Evolutionary conservation across 2,329 filamentous ascomycete genomes (phyloP).

Genomic region (Dryadomyces quercivorus): DNA sequence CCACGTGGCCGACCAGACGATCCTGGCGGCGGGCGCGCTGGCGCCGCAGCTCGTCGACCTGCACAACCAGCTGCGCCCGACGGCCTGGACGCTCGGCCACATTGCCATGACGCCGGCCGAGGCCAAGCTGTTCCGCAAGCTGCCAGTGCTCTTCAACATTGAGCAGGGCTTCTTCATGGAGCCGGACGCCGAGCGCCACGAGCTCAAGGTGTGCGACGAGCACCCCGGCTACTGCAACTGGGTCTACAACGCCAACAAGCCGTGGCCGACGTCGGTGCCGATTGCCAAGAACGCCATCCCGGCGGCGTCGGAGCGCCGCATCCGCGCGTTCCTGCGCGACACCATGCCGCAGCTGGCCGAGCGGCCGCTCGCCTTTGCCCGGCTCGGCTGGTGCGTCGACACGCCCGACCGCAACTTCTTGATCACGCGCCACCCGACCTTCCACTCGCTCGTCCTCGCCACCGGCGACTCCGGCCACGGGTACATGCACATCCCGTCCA

Average conservation of each 20-base stretch:
- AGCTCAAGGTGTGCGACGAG: background rate
- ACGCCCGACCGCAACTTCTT: background rate
- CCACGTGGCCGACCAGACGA: too few relatives aligned
- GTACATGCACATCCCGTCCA: constrained; percentile 1
- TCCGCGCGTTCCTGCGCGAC: background rate
- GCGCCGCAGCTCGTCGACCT: too few relatives aligned
- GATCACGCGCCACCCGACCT: background rate
- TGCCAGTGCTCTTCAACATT: background rate
- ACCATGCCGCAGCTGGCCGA: constrained; percentile 1
- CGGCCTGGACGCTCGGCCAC: too few relatives aligned
- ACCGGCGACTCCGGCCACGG: background rate
- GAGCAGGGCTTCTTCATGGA: background rate
- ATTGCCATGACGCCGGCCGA: too few relatives aligned
- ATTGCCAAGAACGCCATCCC: background rate
- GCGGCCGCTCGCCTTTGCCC: background rate
- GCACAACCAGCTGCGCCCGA: too few relatives aligned
- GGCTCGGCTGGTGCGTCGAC: constrained; percentile 1
- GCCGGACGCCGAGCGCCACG: background rate
- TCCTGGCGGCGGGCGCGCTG: too few relatives aligned
- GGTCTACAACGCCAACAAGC: background rate
- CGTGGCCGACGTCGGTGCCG: background rate
- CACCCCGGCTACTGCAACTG: constrained; percentile 4
- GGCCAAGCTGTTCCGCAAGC: too few relatives aligned
- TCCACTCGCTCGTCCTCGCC: background rate
- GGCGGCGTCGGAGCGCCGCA: background rate